Evolutionary conservation across 1,284 basidiomycete species (phyloP).

Genomic region (Microbotryum silenes-acaulis): DNA sequence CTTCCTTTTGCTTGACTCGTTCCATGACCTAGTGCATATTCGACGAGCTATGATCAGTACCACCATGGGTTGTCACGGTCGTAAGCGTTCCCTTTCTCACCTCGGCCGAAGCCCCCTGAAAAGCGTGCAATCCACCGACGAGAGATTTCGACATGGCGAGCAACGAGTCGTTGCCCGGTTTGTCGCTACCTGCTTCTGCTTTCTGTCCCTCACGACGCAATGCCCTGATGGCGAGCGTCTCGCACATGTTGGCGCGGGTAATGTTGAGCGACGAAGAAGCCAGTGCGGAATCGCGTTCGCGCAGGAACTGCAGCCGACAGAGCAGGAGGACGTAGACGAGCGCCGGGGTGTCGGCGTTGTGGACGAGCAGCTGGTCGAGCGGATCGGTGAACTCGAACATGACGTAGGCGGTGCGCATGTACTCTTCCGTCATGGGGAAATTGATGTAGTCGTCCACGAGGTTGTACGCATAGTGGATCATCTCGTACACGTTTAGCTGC

Average conservation of each 20-base stretch:
- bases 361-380: constrained; percentile 8
- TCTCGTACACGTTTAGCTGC: too few relatives aligned
- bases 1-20: constrained; percentile 25
- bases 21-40: constrained; percentile 13
- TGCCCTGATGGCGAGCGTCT: constrained; percentile 35
- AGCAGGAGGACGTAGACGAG: constrained; percentile 33
- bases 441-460: constrained; percentile 13
- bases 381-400: constrained; percentile 21
- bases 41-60: background rate
- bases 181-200: constrained; percentile 11
- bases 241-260: constrained; percentile 35
- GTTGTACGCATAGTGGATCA: too few relatives aligned
- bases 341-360: constrained; percentile 11
- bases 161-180: constrained; percentile 15
- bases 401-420: constrained; percentile 22
- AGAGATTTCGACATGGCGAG: constrained; percentile 32
- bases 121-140: constrained; percentile 33
- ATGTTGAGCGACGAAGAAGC: constrained; percentile 32
- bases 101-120: constrained; percentile 34
- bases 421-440: constrained; percentile 23
- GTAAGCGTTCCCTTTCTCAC: background rate
- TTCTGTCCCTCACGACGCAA: constrained; percentile 23
- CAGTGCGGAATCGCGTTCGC: constrained; percentile 19
- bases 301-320: constrained; percentile 27
- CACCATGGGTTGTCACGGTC: too few relatives aligned